A percentile compares a stretch with the other conserved stretches of the same genome.
Conservation (phyloP, 371 early-diverging fungal genomes). For the Mucor ambiguus region DNA sequence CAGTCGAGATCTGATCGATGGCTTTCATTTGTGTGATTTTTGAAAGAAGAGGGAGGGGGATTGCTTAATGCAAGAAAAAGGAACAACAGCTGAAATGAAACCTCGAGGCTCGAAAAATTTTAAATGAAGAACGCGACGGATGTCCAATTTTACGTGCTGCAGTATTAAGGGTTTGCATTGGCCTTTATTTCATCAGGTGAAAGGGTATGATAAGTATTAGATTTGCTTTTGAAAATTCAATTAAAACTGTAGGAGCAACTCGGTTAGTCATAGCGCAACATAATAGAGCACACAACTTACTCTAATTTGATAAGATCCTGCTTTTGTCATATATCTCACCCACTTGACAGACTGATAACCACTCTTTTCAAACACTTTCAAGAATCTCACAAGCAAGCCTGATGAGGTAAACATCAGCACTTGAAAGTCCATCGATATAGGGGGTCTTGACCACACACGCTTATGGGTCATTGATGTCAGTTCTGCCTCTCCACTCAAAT, state of each 20-base stretch:
- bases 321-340: conserved; percentile 94
- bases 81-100: background rate
- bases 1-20: background rate
- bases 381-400: conserved; percentile 84
- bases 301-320: conserved; percentile 87
- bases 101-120: background rate
- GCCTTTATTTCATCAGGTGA: background rate
- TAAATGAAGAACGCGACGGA: background rate
- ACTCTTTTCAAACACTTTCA: conserved; percentile 92
- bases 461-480: conserved; percentile 75
- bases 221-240: conserved; percentile 1
- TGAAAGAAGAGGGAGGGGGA: background rate
- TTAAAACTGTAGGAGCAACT: background rate
- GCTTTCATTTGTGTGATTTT: background rate
- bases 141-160: background rate
- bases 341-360: conserved; percentile 90
- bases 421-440: conserved; percentile 90
- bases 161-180: background rate
- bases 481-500: conserved; percentile 73
- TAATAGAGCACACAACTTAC: conserved; percentile 41
- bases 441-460: conserved; percentile 88
- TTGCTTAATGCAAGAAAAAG: background rate
- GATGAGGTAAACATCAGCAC: conserved; percentile 90
- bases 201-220: conserved; percentile 5
- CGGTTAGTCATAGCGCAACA: background rate